phyloP scores from a whole-genome alignment of 129 eudicot genomes.

The Centrapalus pauciflorus region DNA sequence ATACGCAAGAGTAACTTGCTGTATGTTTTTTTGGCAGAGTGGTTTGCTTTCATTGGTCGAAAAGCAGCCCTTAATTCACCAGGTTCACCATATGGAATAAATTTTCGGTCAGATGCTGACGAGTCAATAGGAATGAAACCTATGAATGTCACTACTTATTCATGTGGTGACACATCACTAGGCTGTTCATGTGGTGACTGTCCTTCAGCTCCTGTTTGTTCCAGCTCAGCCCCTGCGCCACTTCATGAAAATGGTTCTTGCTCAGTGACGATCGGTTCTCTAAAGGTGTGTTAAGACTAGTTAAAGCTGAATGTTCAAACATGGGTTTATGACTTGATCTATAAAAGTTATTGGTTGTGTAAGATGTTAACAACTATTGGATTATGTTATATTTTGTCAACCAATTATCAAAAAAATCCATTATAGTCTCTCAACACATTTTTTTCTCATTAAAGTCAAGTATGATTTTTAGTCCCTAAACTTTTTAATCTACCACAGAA shows the following conservation, averaged over 20 bases:
- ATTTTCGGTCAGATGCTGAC: conserved; percentile 60
- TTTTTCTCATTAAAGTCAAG: too few relatives aligned
- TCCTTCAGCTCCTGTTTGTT: conserved; percentile 66
- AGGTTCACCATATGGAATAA: conserved; percentile 94
- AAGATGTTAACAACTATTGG: too few relatives aligned
- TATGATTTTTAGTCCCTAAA: too few relatives aligned
- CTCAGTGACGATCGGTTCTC: conserved; percentile 73
- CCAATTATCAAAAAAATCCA: too few relatives aligned
- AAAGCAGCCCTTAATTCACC: conserved; percentile 55
- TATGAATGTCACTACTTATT: conserved; percentile 84
- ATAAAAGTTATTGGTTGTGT: not conserved
- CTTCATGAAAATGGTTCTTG: conserved; percentile 56
- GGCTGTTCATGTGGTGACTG: conserved; percentile 99
- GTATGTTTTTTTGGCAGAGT: conserved; percentile 50
- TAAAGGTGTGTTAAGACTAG: conserved; percentile 45
- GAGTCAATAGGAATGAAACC: conserved; percentile 77
- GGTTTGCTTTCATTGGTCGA: conserved; percentile 88
- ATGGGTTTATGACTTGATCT: not conserved
- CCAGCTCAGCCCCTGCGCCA: conserved; percentile 55
- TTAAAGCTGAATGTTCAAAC: not conserved
- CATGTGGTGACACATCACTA: conserved; percentile 90
- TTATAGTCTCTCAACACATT: too few relatives aligned
- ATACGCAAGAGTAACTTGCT: not conserved
- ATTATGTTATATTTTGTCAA: too few relatives aligned
- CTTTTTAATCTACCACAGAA: too few relatives aligned